These are phyloP conservation scores for Darksidea phi DNA, from an alignment of 495 filamentous ascomycete genomes.

Conservation along the genomic window DNA sequence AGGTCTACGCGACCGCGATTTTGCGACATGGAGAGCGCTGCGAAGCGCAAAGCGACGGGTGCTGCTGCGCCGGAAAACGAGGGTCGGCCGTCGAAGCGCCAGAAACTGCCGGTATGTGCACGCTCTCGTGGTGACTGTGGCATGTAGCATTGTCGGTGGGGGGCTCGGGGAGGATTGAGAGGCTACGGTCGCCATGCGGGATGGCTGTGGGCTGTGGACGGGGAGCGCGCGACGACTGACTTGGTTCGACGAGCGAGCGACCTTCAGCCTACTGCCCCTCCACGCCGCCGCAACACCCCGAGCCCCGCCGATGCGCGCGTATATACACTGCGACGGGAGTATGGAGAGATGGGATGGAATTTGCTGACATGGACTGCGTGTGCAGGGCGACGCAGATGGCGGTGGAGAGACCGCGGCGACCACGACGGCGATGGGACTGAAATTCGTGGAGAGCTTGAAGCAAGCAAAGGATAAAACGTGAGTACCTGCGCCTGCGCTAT, in stretches of 20 bases:
- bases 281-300: constrained; percentile 18
- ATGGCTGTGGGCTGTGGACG: constrained; percentile 22
- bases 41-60: constrained; percentile 61
- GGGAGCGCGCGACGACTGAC: constrained; percentile 25
- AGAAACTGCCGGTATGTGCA: constrained; percentile 46
- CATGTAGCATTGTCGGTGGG: constrained; percentile 15
- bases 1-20: constrained; percentile 25
- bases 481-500: constrained; percentile 31
- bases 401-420: constrained; percentile 50
- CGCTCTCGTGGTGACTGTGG: not conserved
- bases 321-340: not conserved
- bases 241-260: constrained; percentile 28
- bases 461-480: constrained; percentile 72
- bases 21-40: constrained; percentile 33
- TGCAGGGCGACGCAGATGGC: constrained; percentile 25
- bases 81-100: constrained; percentile 44
- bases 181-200: constrained; percentile 26
- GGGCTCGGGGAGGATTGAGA: constrained; percentile 12
- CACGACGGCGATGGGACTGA: constrained; percentile 65
- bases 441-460: constrained; percentile 63
- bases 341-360: not conserved
- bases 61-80: constrained; percentile 45
- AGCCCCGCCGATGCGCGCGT: not conserved
- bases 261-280: constrained; percentile 18
- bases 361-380: constrained; percentile 27